These are phyloP conservation scores for Kokia cookei DNA, from an alignment of 441 rosid genomes.

Conservation along the genomic window DNA sequence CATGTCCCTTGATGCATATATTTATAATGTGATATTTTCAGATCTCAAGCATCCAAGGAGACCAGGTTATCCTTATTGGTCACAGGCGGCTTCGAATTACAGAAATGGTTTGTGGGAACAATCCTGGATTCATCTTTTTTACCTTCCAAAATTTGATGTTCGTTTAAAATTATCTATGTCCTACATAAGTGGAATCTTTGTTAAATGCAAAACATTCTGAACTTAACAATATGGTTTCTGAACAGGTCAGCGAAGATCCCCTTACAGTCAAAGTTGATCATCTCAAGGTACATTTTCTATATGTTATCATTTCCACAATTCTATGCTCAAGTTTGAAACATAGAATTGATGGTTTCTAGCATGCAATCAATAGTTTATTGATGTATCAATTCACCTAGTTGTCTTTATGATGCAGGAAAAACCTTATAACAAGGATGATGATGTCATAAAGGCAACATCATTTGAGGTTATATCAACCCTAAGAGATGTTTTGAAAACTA, in stretches of 20 bases:
- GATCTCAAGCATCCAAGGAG: constrained; percentile 90
- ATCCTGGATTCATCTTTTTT: neutral
- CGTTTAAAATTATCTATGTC: neutral
- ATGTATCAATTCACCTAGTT: neutral
- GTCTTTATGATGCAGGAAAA: constrained; percentile 56
- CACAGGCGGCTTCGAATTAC: constrained; percentile 87
- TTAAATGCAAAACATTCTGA: constrained; percentile 7
- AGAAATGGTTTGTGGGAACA: constrained; percentile 40
- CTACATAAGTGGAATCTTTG: neutral
- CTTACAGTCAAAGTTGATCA: constrained; percentile 97
- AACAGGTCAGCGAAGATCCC: constrained; percentile 86
- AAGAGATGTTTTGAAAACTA: constrained; percentile 86
- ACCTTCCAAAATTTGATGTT: neutral
- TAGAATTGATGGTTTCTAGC: neutral
- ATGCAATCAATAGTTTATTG: constrained; percentile 9
- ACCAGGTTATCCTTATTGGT: constrained; percentile 90
- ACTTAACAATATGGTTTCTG: constrained; percentile 16
- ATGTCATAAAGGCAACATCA: constrained; percentile 92
- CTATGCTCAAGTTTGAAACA: neutral
- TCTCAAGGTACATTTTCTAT: constrained; percentile 54
- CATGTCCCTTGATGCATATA: neutral
- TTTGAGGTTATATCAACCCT: constrained; percentile 96
- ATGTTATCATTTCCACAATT: constrained; percentile 3
- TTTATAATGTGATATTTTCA: constrained; percentile 26
- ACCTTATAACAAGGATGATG: constrained; percentile 94